phyloP scores from a whole-genome alignment of 345 rosid genomes.

The Eucalyptus brandiana region DNA sequence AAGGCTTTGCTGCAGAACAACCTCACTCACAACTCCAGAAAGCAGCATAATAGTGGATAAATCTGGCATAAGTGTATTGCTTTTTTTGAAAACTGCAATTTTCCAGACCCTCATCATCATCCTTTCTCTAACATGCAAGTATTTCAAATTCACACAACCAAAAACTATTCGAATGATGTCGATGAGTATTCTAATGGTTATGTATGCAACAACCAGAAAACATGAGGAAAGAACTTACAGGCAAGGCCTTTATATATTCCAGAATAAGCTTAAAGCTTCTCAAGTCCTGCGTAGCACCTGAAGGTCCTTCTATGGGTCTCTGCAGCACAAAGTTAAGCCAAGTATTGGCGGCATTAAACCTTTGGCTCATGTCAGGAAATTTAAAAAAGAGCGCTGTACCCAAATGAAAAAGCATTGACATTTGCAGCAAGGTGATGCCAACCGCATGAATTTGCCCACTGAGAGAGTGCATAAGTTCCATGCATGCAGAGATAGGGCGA shows the following conservation, averaged over 20 bases:
- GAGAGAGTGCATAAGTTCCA: neutral
- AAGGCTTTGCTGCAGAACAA: neutral
- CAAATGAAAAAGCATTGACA: neutral
- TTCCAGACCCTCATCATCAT: neutral
- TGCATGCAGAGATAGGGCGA: neutral
- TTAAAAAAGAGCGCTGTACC: neutral
- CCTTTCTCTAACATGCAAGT: neutral
- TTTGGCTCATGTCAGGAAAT: neutral
- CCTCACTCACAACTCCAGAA: neutral
- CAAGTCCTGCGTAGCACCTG: slow-evolving; percentile 56
- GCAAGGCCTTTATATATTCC: slow-evolving; percentile 89
- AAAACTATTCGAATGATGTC: neutral
- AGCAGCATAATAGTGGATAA: neutral
- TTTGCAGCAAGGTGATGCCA: neutral
- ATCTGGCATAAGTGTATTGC: neutral
- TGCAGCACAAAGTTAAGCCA: slow-evolving; percentile 16
- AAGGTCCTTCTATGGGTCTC: slow-evolving; percentile 66
- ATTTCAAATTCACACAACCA: neutral
- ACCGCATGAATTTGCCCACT: neutral
- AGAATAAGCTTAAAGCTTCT: slow-evolving; percentile 78
- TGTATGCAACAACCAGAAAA: neutral
- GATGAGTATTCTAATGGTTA: neutral
- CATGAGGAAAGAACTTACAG: slow-evolving; percentile 34
- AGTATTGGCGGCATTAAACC: neutral
- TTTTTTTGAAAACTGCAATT: neutral